These are phyloP conservation scores for Drechslerella dactyloides DNA, from an alignment of 2,329 filamentous ascomycete genomes.

Conservation along the genomic window DNA sequence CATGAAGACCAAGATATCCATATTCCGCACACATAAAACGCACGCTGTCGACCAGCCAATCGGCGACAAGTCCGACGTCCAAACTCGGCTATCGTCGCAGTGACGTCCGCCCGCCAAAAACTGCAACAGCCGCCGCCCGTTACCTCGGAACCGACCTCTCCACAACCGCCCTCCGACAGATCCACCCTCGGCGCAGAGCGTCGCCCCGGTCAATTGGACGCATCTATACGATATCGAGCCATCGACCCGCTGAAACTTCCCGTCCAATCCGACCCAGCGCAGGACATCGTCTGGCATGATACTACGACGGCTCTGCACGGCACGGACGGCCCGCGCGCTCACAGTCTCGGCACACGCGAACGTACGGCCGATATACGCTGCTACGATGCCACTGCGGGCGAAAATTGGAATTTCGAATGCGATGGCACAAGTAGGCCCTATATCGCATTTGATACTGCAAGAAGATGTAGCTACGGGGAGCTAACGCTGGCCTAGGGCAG, in stretches of 20 bases:
- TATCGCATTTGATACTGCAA: slow-evolving; percentile 2
- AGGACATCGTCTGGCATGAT: slow-evolving; percentile 39
- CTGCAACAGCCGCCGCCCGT: slow-evolving; percentile 24
- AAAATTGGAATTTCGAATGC: slow-evolving; percentile 28
- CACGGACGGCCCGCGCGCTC: slow-evolving; percentile 41
- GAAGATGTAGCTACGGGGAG: slow-evolving; percentile 54
- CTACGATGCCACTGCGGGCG: slow-evolving; percentile 36
- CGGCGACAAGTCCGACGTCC: slow-evolving; percentile 3
- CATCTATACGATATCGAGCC: too few relatives aligned
- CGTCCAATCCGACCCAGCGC: slow-evolving; percentile 12
- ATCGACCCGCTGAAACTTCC: neutral
- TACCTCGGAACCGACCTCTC: slow-evolving; percentile 36
- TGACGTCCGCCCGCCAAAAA: slow-evolving; percentile 5
- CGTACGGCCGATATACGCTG: neutral
- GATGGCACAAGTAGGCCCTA: slow-evolving; percentile 19
- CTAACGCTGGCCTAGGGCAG: slow-evolving; percentile 55
- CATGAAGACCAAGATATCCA: neutral
- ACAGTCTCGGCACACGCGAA: slow-evolving; percentile 30
- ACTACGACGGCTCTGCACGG: slow-evolving; percentile 45
- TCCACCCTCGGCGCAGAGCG: neutral
- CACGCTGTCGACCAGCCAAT: neutral
- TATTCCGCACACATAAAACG: neutral
- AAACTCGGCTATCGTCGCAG: neutral
- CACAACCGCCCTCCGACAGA: slow-evolving; percentile 12
- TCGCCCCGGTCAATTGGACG: slow-evolving; percentile 16